Conservation (phyloP, 106 monocot species). For the Allium cepa region DNA sequence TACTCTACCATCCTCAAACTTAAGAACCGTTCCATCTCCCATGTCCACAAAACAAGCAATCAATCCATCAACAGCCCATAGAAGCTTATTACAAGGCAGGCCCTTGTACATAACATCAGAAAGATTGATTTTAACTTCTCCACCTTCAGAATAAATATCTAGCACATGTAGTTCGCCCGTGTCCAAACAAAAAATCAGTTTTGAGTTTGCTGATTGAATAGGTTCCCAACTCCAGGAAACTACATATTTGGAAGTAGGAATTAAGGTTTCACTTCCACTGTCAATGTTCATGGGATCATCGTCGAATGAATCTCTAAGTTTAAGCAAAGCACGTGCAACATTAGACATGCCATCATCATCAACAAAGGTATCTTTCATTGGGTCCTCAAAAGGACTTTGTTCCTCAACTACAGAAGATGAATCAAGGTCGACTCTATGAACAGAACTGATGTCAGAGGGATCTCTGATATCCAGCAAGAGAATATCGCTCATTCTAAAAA, state of each 20-base stretch:
- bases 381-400: conserved; percentile 40
- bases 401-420: conserved; percentile 40
- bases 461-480: conserved; percentile 81
- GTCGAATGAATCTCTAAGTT: conserved; percentile 59
- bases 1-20: conserved; percentile 53
- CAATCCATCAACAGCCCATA: conserved; percentile 62
- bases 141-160: conserved; percentile 42
- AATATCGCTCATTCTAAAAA: conserved; percentile 73
- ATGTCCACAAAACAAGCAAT: conserved; percentile 77
- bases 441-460: conserved; percentile 38
- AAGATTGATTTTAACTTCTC: conserved; percentile 37
- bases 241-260: conserved; percentile 34
- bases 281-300: conserved; percentile 85
- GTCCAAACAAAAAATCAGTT: conserved; percentile 70
- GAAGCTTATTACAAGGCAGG: conserved; percentile 61
- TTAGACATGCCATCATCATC: conserved; percentile 83
- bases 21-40: conserved; percentile 88
- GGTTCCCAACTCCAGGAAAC: conserved; percentile 85
- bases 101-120: conserved; percentile 49
- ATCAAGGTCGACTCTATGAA: conserved; percentile 48
- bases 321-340: conserved; percentile 79
- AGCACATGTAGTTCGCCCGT: conserved; percentile 67
- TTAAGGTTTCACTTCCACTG: conserved; percentile 19
- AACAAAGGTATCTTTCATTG: conserved; percentile 43
- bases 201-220: conserved; percentile 31